Evolutionary conservation across 495 filamentous ascomycete species (phyloP), one percentile per base, ranked within the genome.

Genomic region (Cercophora scortea): DNA sequence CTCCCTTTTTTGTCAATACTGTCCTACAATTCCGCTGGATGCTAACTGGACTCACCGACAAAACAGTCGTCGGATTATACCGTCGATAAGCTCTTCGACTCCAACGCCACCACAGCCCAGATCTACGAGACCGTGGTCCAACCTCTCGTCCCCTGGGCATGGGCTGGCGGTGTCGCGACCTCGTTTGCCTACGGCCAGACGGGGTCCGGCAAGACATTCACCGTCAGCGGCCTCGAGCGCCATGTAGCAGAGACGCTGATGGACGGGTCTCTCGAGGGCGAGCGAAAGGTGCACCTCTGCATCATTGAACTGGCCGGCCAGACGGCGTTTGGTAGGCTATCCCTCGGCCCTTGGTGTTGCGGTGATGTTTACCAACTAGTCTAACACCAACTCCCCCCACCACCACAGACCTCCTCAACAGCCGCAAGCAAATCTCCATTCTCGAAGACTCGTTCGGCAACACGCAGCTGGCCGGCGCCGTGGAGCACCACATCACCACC

Each of bases 141-240:
- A 11, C 59, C 54, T 0, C 50, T 65, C 5, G 57, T 62, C 25
- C 62, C 62, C 7, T 65, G 54, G 55, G 55, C 60, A 0, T 60
- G 57, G 57, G 43, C 52, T 6, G 62, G 62, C 7, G 62, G 62
- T 6, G 35, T 65, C 19, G 51, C 40, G 16, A 65, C 72, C 0
- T 47, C 77, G 8, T 71, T 78, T 34, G 69, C 69, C 16, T 76
- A 78, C 45, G 74, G 74, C 0, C 73, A 77, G 44, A 77, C 74
- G 1, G 72, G 71, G 0, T 75, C 73, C 1, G 74, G 76, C 17
- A 78, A 79, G 53, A 74, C 71, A 0, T 67, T 62, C 48, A 77
- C 73, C 7, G 65, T 77, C 34, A 59, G 54, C n/a, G 53, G 52
- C 2, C 51, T 65, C 2, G 50, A 62, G 32, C 45, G 49, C 4